Evolutionary conservation across 106 monocot species (phyloP), one percentile per base, ranked within the genome.

Genomic region (Dendrobium huoshanense): DNA sequence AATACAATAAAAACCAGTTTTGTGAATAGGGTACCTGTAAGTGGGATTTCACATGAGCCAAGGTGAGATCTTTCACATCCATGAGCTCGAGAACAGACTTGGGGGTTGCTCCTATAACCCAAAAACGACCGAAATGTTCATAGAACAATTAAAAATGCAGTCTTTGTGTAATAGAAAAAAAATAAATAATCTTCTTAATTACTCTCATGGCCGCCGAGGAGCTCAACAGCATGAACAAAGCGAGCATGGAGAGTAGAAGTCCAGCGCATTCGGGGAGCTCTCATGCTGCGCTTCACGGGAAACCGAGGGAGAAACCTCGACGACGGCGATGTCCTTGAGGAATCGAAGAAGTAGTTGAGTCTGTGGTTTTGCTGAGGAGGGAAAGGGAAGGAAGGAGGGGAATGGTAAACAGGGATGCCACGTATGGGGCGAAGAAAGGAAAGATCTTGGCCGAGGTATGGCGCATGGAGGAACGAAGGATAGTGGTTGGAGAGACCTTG

Each of bases 261-360:
- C 89, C 89, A 89, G 68, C 89, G 79, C 89, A 89, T 89, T 78
- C 89, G 87, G 22, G 89, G 89, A 56, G 89, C 86, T 43, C 89
- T 55, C 80, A 83, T 81, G 77, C 84, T 83, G 47, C 89, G 29
- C 84, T 89, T 89, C 20, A 67, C 55, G 5, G 80, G 44, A 41
- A 54, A 44, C 72, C 83, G 25, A 40, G 83, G 37, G 2, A 83
- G 48, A 37, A 84, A 77, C 82, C 86, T 80, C 10, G 83, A 13
- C 17, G 83, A 76, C 22, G 61, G 61, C 24, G 51, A 80, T 72
- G 16, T 33, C 73, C 73, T 40, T 19, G 27, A 11, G 43, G 80
- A 16, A 16, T 48, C 9, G 0, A 37, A 27, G 48, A 19, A 25
- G 18, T 37, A 9, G 27, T 75, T 2, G 19, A 79, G 83, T 51